Percentiles rank a stretch among this genome's conserved stretches.
Evolutionary conservation across 1,284 basidiomycete genomes (phyloP).

Genomic region (Moesziomyces globuligerus): DNA sequence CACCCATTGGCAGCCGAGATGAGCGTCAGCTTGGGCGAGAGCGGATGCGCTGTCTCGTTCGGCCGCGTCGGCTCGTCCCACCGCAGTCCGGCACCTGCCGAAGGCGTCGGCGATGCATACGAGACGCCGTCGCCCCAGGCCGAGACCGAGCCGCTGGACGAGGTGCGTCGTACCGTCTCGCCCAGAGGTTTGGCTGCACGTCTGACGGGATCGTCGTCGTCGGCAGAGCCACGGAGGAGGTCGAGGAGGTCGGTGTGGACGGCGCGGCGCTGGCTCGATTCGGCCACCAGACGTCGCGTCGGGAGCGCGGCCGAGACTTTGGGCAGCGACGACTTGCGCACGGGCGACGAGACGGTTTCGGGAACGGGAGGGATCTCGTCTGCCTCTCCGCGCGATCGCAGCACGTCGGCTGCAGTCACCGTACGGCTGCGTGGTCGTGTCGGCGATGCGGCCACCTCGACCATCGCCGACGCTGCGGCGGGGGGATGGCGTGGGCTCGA

Average conservation of each 20-base stretch:
- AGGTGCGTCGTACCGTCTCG: constrained; percentile 10
- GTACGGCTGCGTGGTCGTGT: constrained; percentile 27
- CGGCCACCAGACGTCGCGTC: constrained; percentile 26
- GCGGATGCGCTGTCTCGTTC: constrained; percentile 33
- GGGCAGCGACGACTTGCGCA: constrained; percentile 18
- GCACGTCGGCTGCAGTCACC: constrained; percentile 30
- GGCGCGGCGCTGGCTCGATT: constrained; percentile 31
- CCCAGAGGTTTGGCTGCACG: no score
- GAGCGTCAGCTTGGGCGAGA: constrained; percentile 40
- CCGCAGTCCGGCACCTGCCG: constrained; percentile 20
- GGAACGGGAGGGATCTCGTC: constrained; percentile 2
- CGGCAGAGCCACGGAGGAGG: constrained; percentile 16
- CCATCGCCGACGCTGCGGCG: constrained; percentile 2
- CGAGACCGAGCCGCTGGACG: constrained; percentile 9
- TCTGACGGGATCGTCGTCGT: constrained; percentile 11
- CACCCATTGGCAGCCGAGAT: constrained; percentile 49
- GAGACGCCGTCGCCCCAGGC: neutral
- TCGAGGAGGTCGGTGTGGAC: constrained; percentile 19
- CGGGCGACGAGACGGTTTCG: constrained; percentile 4
- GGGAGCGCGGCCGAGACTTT: neutral
- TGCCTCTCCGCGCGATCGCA: constrained; percentile 8
- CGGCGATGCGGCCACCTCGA: constrained; percentile 2
- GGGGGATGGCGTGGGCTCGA: constrained; percentile 13
- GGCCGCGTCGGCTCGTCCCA: constrained; percentile 41
- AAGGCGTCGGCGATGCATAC: neutral